A percentile compares a stretch with the other conserved stretches of the same genome.
These are phyloP conservation scores for Penicillium taxi DNA, from an alignment of 495 filamentous ascomycete species.

Conservation along the genomic window DNA sequence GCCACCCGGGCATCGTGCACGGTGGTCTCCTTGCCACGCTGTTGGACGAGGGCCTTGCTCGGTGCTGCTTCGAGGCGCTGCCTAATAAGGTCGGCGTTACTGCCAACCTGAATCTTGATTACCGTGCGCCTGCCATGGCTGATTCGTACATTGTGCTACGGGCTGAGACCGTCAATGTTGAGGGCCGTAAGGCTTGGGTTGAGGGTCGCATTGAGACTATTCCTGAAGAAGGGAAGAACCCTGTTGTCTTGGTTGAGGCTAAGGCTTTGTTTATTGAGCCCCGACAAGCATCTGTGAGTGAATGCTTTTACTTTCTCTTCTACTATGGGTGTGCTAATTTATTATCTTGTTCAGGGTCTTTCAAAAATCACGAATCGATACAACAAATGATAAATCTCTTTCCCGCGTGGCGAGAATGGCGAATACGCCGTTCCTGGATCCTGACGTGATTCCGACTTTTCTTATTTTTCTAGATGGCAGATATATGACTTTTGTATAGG, in stretches of 20 bases:
- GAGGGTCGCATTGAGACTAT: slow-evolving; percentile 84
- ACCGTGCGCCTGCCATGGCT: slow-evolving; percentile 70
- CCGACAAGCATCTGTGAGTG: slow-evolving; percentile 64
- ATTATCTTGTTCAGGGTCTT: slow-evolving; percentile 20
- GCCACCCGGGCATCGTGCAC: slow-evolving; percentile 87
- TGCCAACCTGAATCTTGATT: slow-evolving; percentile 85
- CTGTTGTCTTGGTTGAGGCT: slow-evolving; percentile 64
- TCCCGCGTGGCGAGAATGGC: not conserved
- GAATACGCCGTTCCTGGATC: slow-evolving; percentile 16
- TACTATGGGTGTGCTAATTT: slow-evolving; percentile 4
- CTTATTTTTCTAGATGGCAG: too few relatives aligned
- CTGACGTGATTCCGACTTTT: slow-evolving; percentile 10
- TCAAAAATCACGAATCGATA: slow-evolving; percentile 23
- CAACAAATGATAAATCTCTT: slow-evolving; percentile 16
- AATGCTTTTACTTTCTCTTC: not conserved
- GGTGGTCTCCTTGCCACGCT: slow-evolving; percentile 87
- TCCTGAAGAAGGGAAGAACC: slow-evolving; percentile 51
- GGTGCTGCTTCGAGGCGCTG: slow-evolving; percentile 84
- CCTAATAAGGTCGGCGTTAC: slow-evolving; percentile 88
- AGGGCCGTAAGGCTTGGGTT: slow-evolving; percentile 96
- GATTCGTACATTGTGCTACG: slow-evolving; percentile 69
- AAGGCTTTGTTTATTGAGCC: slow-evolving; percentile 88
- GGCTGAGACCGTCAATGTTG: slow-evolving; percentile 76
- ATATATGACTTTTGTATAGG: not conserved
- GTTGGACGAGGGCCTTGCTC: slow-evolving; percentile 82